These are phyloP conservation scores for Biscogniauxia sp. DNA, from an alignment of 2,329 filamentous ascomycete species.

Conservation along the genomic window DNA sequence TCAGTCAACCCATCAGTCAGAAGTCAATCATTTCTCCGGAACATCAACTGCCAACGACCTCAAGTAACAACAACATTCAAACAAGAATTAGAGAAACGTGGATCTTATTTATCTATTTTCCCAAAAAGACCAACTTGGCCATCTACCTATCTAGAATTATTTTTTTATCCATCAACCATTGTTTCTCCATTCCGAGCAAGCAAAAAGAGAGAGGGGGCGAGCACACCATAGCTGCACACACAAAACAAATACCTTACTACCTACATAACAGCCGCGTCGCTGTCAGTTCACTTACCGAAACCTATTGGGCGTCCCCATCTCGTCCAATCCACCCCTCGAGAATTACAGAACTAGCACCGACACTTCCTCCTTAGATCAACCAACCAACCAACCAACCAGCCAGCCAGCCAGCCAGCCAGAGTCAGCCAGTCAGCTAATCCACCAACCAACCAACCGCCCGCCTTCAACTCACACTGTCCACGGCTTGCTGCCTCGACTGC, in stretches of 20 bases:
- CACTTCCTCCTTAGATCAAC: constrained; percentile 38
- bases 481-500: constrained; percentile 23
- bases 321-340: background rate
- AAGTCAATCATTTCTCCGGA: background rate
- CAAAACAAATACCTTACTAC: background rate
- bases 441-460: constrained; percentile 12
- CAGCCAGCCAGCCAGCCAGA: background rate
- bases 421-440: background rate
- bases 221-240: background rate
- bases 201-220: background rate
- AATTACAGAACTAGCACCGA: background rate
- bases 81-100: too few species aligned
- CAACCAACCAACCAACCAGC: background rate
- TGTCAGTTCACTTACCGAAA: background rate
- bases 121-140: background rate
- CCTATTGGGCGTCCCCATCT: background rate
- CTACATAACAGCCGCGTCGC: background rate
- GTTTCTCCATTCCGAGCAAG: background rate
- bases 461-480: constrained; percentile 1
- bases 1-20: background rate
- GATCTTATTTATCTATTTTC: too few species aligned
- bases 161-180: background rate
- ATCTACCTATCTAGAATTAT: background rate
- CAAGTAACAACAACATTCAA: background rate
- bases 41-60: background rate